Evolutionary conservation across 2,329 filamentous ascomycete genomes (phyloP), one percentile per base, ranked within the genome.

Genomic region (Penicillium sp.): DNA sequence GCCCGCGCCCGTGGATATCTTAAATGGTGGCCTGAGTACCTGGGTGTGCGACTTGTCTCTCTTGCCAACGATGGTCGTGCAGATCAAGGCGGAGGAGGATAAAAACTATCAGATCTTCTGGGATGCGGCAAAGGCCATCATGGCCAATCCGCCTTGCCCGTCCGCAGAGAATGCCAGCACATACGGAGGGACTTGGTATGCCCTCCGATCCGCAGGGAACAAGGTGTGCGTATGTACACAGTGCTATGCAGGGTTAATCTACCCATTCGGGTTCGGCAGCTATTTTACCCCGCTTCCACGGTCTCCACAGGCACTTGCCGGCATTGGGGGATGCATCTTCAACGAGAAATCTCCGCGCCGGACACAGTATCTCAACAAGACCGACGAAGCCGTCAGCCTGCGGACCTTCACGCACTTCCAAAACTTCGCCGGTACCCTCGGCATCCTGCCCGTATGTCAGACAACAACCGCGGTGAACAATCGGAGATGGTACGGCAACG

Each of bases 11-110:
- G 23, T 55, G 29, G 11, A 35, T 19, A 35, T n/a, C n/a, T 26
- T 29, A 19, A 29, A 26, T 17, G 35, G 19, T 26, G 38, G 52
- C 1, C 45, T 35, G 35, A 26, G 31, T 5, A 26, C 19, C 19
- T 55, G 52, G 52, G 52, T 29, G 9, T 55, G 52, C 45, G 52
- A 55, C 21, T 45, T 55, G 38, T 7, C 9, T 15, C 52, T 55
- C 15, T 11, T 46, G 19, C 38, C 52, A 3, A 45, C 45, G 52
- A 45, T 30, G n/a, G 38, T 55, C 9, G 52, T 35, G 17, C 45
- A 55, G 26, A 21, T 55, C 19, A 55, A 55, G 23, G 17, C 35
- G 6, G 29, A 23, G 38, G 35, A 35, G 13, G 19, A 45, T 3
- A 55, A 46, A 17, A 17, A 30, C 19, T 55, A 45, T 46, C 30